Conservation (phyloP, 163 green algal species). For the Coccomyxa subellipsoidea region DNA sequence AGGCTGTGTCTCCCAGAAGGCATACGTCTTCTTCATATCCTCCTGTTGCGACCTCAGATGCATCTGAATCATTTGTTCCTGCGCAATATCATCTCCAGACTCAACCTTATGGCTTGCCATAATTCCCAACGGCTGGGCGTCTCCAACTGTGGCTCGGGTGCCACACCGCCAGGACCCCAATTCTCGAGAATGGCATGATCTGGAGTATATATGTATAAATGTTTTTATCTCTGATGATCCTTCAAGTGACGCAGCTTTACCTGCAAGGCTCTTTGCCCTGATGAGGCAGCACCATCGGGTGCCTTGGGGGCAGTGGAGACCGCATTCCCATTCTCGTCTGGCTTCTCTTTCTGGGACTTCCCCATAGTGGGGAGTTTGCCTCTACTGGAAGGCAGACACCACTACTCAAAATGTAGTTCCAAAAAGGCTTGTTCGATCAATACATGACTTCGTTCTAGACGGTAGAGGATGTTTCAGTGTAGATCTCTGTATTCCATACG, state of each 20-base stretch:
- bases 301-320: not conserved
- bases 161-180: no score
- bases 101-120: no score
- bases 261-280: not conserved
- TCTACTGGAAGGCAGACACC: not conserved
- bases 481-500: no score
- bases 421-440: no score
- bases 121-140: no score
- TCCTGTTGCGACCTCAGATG: not conserved
- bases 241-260: not conserved
- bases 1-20: constrained; percentile 97
- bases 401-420: not conserved
- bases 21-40: constrained; percentile 41
- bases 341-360: not conserved
- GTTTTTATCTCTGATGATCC: not conserved
- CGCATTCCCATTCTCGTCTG: not conserved
- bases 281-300: not conserved
- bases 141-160: no score
- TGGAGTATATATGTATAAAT: no score
- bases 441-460: no score
- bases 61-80: not conserved
- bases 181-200: no score
- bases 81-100: not conserved
- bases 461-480: no score
- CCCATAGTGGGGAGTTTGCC: not conserved